Base-by-base conservation (phyloP, 2,329 filamentous ascomycete genomes). In the Alternaria sp. region DNA sequence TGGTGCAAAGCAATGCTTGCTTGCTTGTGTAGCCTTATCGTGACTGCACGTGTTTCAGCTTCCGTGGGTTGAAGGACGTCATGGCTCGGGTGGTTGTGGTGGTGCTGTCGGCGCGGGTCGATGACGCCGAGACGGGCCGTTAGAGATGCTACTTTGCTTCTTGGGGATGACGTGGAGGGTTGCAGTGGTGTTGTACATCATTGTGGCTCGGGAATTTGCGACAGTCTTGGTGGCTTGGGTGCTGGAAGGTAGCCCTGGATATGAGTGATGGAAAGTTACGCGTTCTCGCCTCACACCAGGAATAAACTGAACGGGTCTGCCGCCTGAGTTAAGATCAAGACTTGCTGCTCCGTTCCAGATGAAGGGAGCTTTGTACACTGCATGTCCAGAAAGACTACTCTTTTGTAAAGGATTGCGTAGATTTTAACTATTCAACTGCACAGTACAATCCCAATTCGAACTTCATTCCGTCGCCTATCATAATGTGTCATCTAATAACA, bases 101-200 rank as follows among this genome's bases (percentile, higher is more conserved):
- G 21, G 18, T 43, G 43, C 37, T 61, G 57, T 44, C 26, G 60
- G 55, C 46, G 58, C 58, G 58, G 51, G 44, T 60, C 30, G 14
- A 57, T 56, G 12, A 47, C 30, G 43, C 60, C 60, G 55, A 62
- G 43, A 59, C 55, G 60, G 60, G 41, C 60, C 60, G 60, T 62
- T 62, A 49, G 30, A 33, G 8, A 12, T 21, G 18, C 23, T 47
- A 44, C 41, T 58, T 46, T 30, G 37, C 41, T 50, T 37, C 21
- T 56, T 30, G 28, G 47, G 47, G 26, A 28, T 47, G 55, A 60
- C 41, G 49, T 58, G 47, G 43, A 62, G 47, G 18, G 20, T 41
- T 46, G 43, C 60, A 54, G n/a, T 37, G n/a, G 28, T 54, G 47
- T 59, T 45, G 47, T 47, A 15, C 44, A 33, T 43, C 41, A 12